Evolutionary conservation across 371 early-diverging fungal species (phyloP), one percentile per base, ranked within the genome.

Genomic region (Chytridiales sp.): DNA sequence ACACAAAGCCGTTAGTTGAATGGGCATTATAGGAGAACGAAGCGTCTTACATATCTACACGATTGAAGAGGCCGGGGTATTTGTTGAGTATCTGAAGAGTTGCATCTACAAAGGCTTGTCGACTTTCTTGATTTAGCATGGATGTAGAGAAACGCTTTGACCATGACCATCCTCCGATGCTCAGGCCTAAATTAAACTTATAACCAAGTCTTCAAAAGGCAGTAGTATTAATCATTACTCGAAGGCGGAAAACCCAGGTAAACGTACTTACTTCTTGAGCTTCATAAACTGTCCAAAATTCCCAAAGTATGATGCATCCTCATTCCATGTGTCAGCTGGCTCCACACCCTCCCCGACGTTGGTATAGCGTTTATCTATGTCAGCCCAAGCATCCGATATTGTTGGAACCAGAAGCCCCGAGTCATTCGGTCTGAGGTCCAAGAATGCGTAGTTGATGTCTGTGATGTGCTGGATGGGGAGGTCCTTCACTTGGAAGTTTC

Each of bases 111-210:
- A 92, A 89, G 4, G 69, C 71, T 55, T 77, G 66, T 29, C 90
- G 73, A 48, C 62, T 27, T 36, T 76, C 77, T 6, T 67, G 69
- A 0, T 86, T 68, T 0, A 83, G 82, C 39, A 93, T 88, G 0
- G 76, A 76, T 1, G 63, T 60, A 4, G 90, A 87, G 70, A 96
- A 96, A 55, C 87, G 79, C 47, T 85, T 87, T 1, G 90, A 89
- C 84, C 84, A 87, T 2, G 89, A 85, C 93, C 93, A 93, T 1
- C 95, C 94, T 21, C 95, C 95, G 36, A 94, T 82, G 47, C 63
- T 61, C 24, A 78, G 31, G n/a, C 76, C 75, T 1, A 79, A 30
- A 22, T 68, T 66, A 51, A 75, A 74, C 44, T 34, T n/a, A 24
- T 44, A 56, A 9, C 72, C 69, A 17, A 76, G 74, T 59, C 87